Evolutionary conservation across 345 rosid genomes (phyloP).

Genomic region (Eucalyptus regnans): DNA sequence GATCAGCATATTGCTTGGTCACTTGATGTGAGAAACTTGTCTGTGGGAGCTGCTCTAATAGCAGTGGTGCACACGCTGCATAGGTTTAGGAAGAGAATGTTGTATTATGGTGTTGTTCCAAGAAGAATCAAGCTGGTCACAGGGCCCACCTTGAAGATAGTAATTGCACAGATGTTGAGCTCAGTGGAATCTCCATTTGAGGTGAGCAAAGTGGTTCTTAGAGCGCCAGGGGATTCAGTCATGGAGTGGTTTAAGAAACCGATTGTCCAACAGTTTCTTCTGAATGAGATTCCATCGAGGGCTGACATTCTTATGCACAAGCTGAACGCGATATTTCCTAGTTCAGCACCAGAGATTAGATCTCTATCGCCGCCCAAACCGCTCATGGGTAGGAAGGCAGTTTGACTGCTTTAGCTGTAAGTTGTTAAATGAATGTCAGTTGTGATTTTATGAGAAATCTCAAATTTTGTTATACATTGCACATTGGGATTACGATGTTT

Average conservation of each 20-base stretch:
- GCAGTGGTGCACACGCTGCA: conserved; percentile 96
- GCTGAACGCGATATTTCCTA: conserved; percentile 75
- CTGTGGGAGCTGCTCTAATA: conserved; percentile 94
- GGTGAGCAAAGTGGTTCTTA: conserved; percentile 84
- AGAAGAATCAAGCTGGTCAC: conserved; percentile 94
- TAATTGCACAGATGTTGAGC: conserved; percentile 85
- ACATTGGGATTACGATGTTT: background rate
- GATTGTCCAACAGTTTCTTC: conserved; percentile 89
- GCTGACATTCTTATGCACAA: conserved; percentile 91
- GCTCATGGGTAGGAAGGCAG: conserved; percentile 20
- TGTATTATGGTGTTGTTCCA: conserved; percentile 88
- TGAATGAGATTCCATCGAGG: conserved; percentile 86
- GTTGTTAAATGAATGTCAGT: background rate
- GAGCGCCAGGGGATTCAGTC: conserved; percentile 83
- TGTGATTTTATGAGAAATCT: background rate
- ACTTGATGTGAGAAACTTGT: conserved; percentile 85
- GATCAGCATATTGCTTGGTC: conserved; percentile 99
- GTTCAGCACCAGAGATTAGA: conserved; percentile 92
- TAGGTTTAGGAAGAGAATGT: conserved; percentile 89
- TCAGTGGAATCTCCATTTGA: conserved; percentile 93
- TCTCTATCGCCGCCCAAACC: conserved; percentile 71
- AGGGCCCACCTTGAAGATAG: conserved; percentile 89
- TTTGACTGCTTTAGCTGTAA: background rate
- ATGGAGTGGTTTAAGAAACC: conserved; percentile 99
- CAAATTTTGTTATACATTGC: background rate